Percentiles rank a stretch among this genome's conserved stretches.
Conservation (phyloP, 2,329 filamentous ascomycete genomes). For the Coniochaeta sp. region DNA sequence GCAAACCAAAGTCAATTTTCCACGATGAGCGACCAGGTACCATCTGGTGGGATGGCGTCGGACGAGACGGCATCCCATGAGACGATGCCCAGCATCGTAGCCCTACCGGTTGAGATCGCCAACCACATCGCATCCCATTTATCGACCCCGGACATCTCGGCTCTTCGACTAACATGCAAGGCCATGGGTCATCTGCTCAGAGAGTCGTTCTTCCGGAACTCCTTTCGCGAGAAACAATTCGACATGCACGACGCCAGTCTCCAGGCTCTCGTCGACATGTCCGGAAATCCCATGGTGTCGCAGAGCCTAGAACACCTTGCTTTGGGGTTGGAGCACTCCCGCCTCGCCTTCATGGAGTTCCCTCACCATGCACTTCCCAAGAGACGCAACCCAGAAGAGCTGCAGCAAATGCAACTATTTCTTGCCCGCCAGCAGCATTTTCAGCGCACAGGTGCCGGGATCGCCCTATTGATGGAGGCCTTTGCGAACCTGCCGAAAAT, state of each 20-base stretch:
- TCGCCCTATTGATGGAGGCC: conserved; percentile 48
- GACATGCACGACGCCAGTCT: conserved; percentile 53
- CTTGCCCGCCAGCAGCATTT: conserved; percentile 22
- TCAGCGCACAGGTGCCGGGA: conserved; percentile 35
- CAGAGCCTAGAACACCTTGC: conserved; percentile 38
- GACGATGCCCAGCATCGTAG: background rate
- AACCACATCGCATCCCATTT: conserved; percentile 46
- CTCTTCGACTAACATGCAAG: conserved; percentile 48
- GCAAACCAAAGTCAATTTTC: too few species aligned
- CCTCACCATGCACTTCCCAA: background rate
- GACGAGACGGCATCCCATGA: too few species aligned
- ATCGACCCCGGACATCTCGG: conserved; percentile 47
- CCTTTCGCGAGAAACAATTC: conserved; percentile 61
- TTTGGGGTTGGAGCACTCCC: conserved; percentile 33
- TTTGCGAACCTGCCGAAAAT: conserved; percentile 48
- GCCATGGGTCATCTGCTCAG: conserved; percentile 46
- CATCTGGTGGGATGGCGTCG: too few species aligned
- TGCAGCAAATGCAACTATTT: background rate
- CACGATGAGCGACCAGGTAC: too few species aligned
- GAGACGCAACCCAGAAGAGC: background rate
- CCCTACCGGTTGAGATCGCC: conserved; percentile 39
- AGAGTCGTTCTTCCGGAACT: conserved; percentile 50
- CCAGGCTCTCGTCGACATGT: conserved; percentile 44
- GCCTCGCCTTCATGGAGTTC: background rate
- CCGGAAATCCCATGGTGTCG: conserved; percentile 33